Conservation (phyloP, 768 basidiomycete genomes). For the Suillus subluteus region DNA sequence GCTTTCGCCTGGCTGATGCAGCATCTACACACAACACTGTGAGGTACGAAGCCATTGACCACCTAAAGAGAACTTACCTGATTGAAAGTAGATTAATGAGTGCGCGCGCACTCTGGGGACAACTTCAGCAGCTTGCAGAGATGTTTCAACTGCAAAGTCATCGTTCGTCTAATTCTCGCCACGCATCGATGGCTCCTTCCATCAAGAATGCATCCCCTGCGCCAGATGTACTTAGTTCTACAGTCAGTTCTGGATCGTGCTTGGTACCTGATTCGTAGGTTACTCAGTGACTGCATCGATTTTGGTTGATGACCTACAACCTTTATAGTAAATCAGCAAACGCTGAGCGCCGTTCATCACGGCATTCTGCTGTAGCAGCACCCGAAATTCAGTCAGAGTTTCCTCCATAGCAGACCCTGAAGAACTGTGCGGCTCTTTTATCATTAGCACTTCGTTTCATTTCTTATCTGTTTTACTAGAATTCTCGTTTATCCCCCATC, state of each 20-base stretch:
- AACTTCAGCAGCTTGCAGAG: neutral
- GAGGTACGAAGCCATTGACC: conserved; percentile 18
- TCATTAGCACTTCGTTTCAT: neutral
- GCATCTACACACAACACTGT: neutral
- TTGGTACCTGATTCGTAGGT: conserved; percentile 23
- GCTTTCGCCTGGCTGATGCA: conserved; percentile 15
- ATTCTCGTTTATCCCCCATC: conserved; percentile 75
- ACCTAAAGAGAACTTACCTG: conserved; percentile 5
- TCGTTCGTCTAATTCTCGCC: conserved; percentile 15
- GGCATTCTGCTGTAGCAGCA: conserved; percentile 34
- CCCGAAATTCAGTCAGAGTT: conserved; percentile 34
- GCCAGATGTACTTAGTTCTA: conserved; percentile 22
- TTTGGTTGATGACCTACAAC: conserved; percentile 8
- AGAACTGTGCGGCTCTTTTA: conserved; percentile 56
- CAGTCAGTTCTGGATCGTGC: conserved; percentile 18
- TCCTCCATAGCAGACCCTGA: conserved; percentile 50
- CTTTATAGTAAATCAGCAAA: conserved; percentile 18
- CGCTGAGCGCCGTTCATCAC: conserved; percentile 38
- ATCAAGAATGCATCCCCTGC: conserved; percentile 6
- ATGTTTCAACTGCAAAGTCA: conserved; percentile 23
- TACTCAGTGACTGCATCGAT: neutral
- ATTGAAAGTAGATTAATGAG: conserved; percentile 17
- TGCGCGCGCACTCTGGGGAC: conserved; percentile 23
- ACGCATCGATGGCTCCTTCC: neutral
- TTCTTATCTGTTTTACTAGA: conserved; percentile 41